Evolutionary conservation across 352 stramenopile species (phyloP), one percentile per base, ranked within the genome.

Genomic region (Pythium coloratum): DNA sequence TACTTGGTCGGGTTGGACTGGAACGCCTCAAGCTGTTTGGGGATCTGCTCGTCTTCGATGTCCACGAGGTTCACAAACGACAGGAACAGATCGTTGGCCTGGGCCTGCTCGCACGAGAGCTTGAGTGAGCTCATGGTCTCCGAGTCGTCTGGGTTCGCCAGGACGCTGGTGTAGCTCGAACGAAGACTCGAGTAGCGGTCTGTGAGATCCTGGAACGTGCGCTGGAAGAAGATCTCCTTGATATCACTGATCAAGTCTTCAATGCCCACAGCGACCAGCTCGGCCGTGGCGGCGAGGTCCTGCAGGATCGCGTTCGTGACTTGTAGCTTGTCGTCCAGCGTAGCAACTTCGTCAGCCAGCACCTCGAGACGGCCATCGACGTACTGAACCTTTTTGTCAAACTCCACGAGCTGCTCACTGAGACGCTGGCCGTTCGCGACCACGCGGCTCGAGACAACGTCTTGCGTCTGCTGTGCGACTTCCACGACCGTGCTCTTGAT

Each of bases 41-140:
- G 60, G 60, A 66, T 66, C 36, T 66, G 60, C 12, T 59, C 54
- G 60, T 66, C 60, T 32, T 66, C 60, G 40, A 66, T 66, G 26
- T 66, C 60, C 33, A 66, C 42, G 26, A 66, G 60, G 51, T 66
- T 66, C 20, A 66, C 6, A 38, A 58, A 66, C 50, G 60, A 66
- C 6, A 66, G 38, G 16, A 66, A 60, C 12, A 66, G 38, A n/a
- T 66, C 60, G 50, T 66, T 55, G 12, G 60, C 60, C 9, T 18
- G 36, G 8, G 40, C 50, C n/a, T 58, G 54, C 10, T 66, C 6
- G 50, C 60, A 66, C 24, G 60, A 58, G 1, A 54, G 51, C 38
- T 66, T 66, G 36, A 66, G 51, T 24, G 51, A 55, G 33, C 42
- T 60, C 50, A 66, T 66, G 8, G 46, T 55, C 26, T 63, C 57